Base-by-base conservation (phyloP, 352 stramenopile species). In the Phytophthora aleatoria region DNA sequence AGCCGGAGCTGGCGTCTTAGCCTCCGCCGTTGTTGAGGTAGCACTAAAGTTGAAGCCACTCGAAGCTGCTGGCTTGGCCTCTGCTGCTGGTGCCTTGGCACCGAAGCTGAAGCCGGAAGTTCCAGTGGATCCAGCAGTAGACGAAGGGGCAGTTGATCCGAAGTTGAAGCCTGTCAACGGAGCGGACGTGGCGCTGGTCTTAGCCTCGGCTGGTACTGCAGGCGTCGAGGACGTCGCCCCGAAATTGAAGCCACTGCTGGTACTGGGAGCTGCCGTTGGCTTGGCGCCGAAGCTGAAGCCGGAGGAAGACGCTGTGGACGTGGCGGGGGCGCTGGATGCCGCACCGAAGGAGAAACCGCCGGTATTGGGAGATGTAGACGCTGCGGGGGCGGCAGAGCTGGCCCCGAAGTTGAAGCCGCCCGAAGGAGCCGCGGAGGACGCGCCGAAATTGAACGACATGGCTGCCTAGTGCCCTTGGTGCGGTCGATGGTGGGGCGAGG, bases 401-500 rank as follows among this genome's bases (percentile, higher is more conserved):
- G 54, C 58, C 9, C 73, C 61, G 36, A 79, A 77, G 57, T 49
- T 65, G 38, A 82, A 82, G 44, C 60, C 54, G 11, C 62, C 50
- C 6, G 58, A 57, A 74, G 55, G 52, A 66, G 41, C 47, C 51
- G 49, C 56, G 44, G 49, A 64, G 15, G 64, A 28, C 33, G 50
- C 33, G 20, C 69, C 69, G 47, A 81, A 81, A 56, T 68, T 78
- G 69, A 81, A 81, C 56, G 73, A 63, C 73, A 81, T 81, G 52
- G 15, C 39, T 45, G 15, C n/a, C 39, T 48, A 36, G 33, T 30
- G 33, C 15, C 27, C 30, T 31, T 57, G 57, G 20, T 20, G 20
- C 20, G 20, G 52, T 48, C 24, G 39, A 38, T 59, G 24, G 24
- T 24, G 33, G 33, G 7, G 20, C 27, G 45, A 51, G 12, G 2